These are phyloP conservation scores for Candida hungchunana DNA, from an alignment of 805 yeast species.

Conservation along the genomic window DNA sequence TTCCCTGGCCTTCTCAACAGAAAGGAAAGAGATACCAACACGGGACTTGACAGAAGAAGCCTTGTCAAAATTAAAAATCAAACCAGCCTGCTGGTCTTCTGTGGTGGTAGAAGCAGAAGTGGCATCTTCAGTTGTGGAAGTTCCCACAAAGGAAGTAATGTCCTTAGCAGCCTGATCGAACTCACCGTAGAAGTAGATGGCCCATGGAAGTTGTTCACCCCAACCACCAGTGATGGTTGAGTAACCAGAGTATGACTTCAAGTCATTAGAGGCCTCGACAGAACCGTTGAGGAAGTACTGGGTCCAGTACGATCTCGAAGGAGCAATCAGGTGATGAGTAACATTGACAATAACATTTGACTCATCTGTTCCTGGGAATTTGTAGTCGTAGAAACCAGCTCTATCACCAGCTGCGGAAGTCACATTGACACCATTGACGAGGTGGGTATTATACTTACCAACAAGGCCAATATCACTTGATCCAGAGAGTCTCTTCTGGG, in stretches of 20 bases:
- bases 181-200: constrained; percentile 29
- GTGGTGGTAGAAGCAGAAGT: neutral
- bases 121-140: neutral
- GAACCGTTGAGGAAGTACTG: constrained; percentile 30
- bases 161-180: constrained; percentile 22
- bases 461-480: constrained; percentile 23
- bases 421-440: constrained; percentile 23
- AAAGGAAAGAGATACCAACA: constrained; percentile 31
- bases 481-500: constrained; percentile 1
- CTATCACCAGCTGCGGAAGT: constrained; percentile 29
- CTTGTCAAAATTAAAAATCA: constrained; percentile 24
- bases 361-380: constrained; percentile 16
- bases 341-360: constrained; percentile 28
- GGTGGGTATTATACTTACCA: constrained; percentile 27
- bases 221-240: constrained; percentile 31
- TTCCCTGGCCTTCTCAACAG: constrained; percentile 28
- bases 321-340: constrained; percentile 29
- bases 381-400: constrained; percentile 28
- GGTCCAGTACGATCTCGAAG: constrained; percentile 31
- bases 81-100: constrained; percentile 24
- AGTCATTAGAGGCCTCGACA: constrained; percentile 15
- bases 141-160: constrained; percentile 17
- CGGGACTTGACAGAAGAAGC: constrained; percentile 4
- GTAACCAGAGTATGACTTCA: constrained; percentile 25
- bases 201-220: constrained; percentile 30